Evolutionary conservation across 2,329 filamentous ascomycete genomes (phyloP), one percentile per base, ranked within the genome.

Genomic region (Arthrobotrys entomopaga): DNA sequence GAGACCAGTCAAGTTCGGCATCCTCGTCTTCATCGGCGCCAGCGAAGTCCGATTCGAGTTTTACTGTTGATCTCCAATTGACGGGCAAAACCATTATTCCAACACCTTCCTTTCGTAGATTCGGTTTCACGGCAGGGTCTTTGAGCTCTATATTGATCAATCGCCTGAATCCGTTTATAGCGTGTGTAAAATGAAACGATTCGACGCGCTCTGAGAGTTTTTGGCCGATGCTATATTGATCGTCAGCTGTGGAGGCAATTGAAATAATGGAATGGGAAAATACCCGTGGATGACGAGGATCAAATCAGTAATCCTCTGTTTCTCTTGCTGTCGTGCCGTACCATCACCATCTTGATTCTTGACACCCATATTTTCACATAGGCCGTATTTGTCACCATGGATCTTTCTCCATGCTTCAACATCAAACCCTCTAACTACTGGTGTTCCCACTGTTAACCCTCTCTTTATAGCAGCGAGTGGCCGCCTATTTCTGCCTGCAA

Each of bases 151-250:
- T 84, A 77, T 97, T 97, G 66, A 98, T 87, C 19, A 92, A 89
- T 71, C 93, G 87, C 11, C 95, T 88, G 78, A 99, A 95, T 0
- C 89, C 87, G 79, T 97, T 98, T 80, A 98, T 94, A 3, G 93
- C 91, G 81, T 98, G 94, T 0, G 95, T 99, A 79, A 99, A 99
- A 81, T 98, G 92, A 79, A 93, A 99, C 78, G 92, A 97, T 81
- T 98, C 94, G 74, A 98, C 92, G 11, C 93, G 86, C 80, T 99
- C 93, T 0, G 93, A 96, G 57, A 98, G 86, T 81, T 99, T 98
- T 81, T 99, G 95, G 0, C 95, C 95, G 76, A 99, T 98, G 1
- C 78, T 79, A 34, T 54, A n/a, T 46, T 46, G 6, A 46, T 3
- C 7, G 42, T 15, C 2, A 46, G 16, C 11, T 7, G 11, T 13